These are phyloP conservation scores for Botrytis aclada DNA, from an alignment of 2,329 filamentous ascomycete species.

Conservation along the genomic window DNA sequence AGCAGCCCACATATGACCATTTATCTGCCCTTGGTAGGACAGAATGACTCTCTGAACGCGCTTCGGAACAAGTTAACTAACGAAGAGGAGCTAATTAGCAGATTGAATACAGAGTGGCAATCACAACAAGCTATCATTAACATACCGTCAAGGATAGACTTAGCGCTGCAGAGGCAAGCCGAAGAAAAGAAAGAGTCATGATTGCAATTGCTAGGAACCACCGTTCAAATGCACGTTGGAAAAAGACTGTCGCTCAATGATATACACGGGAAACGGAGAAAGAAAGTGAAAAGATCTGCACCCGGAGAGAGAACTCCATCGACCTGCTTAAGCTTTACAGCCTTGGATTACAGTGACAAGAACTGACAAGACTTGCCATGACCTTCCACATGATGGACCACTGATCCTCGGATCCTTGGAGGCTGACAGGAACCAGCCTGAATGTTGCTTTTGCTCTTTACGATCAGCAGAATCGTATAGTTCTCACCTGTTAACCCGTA, in stretches of 20 bases:
- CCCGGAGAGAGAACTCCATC: background rate
- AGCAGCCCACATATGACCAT: conserved; percentile 22
- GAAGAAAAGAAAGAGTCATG: conserved; percentile 13
- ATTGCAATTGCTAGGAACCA: background rate
- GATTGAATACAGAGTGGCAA: background rate
- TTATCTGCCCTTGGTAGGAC: conserved; percentile 12
- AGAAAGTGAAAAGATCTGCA: background rate
- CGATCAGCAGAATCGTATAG: background rate
- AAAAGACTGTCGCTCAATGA: conserved; percentile 9
- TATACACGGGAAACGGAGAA: conserved; percentile 2
- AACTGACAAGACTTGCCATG: conserved; percentile 12
- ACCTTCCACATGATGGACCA: background rate
- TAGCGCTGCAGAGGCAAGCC: background rate
- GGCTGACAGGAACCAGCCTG: conserved; percentile 12
- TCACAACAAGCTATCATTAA: background rate
- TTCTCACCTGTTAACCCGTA: conserved; percentile 1
- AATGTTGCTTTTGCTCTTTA: background rate
- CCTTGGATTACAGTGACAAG: conserved; percentile 3
- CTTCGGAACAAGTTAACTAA: conserved; percentile 19
- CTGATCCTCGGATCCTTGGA: conserved; percentile 14
- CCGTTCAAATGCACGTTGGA: background rate
- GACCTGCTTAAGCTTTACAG: conserved; percentile 5
- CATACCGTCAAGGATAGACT: conserved; percentile 11
- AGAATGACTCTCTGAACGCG: background rate
- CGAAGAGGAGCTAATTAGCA: conserved; percentile 10